phyloP scores from a whole-genome alignment of 441 rosid species.

The Theobroma grandiflorum region DNA sequence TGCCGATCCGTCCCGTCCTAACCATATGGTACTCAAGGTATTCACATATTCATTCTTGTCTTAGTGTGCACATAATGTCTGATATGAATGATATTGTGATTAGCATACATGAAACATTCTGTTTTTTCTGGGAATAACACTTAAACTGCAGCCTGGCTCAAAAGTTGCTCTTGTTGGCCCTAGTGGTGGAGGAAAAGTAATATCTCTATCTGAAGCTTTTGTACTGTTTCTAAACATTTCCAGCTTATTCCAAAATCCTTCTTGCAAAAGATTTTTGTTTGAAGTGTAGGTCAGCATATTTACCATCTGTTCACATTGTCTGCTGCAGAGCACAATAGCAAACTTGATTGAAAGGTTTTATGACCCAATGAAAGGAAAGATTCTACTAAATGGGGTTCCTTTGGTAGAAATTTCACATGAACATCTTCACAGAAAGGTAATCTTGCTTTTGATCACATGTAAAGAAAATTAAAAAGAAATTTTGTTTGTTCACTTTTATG shows the following conservation, averaged over 20 bases:
- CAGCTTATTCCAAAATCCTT: background rate
- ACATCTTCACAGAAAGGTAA: slow-evolving; percentile 84
- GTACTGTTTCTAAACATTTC: background rate
- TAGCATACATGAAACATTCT: background rate
- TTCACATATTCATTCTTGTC: background rate
- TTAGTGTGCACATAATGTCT: background rate
- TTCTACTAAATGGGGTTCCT: slow-evolving; percentile 83
- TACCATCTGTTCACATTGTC: background rate
- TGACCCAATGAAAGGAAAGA: slow-evolving; percentile 87
- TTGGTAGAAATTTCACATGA: slow-evolving; percentile 85
- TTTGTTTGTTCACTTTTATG: background rate
- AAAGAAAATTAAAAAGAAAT: too few species aligned
- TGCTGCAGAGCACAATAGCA: slow-evolving; percentile 88
- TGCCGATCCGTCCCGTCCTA: slow-evolving; percentile 96
- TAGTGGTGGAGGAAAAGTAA: slow-evolving; percentile 98
- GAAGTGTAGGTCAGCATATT: background rate
- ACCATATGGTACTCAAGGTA: slow-evolving; percentile 93
- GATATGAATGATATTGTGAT: background rate
- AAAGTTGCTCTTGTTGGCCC: slow-evolving; percentile 98
- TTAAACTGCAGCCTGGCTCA: slow-evolving; percentile 83
- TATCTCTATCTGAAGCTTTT: slow-evolving; percentile 2
- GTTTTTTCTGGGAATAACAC: slow-evolving; percentile 73
- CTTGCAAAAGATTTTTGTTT: background rate
- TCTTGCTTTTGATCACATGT: background rate
- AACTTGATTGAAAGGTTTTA: slow-evolving; percentile 92